Percentiles rank a stretch among this genome's conserved stretches.
These are phyloP conservation scores for Fusarium metavorans DNA, from an alignment of 2,329 filamentous ascomycete species.

Conservation along the genomic window DNA sequence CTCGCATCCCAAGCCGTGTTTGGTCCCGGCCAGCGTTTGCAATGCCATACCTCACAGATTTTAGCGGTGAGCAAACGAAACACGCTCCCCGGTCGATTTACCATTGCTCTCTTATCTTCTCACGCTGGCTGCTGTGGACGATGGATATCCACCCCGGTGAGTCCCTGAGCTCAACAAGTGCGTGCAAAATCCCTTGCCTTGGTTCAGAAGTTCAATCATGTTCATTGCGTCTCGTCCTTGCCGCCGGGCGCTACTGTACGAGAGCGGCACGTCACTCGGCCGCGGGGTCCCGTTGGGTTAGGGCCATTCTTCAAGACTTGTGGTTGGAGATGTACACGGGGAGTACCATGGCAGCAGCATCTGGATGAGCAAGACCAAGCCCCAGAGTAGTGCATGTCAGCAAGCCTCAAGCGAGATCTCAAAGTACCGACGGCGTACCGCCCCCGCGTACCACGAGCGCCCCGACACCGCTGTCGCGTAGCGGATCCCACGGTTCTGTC, in stretches of 20 bases:
- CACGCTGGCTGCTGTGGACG: not conserved
- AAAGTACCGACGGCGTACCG: constrained; percentile 19
- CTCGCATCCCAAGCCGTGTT: constrained; percentile 2
- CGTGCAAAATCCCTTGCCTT: not conserved
- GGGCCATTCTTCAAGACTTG: constrained; percentile 4
- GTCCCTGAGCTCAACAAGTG: constrained; percentile 12
- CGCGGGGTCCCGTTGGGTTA: constrained; percentile 32
- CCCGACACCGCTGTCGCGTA: constrained; percentile 25
- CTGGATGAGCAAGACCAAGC: not conserved
- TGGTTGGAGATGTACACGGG: constrained; percentile 10
- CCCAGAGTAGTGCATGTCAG: not conserved
- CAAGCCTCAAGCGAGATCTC: constrained; percentile 2
- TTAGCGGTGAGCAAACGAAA: constrained; percentile 32
- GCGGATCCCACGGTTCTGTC: constrained; percentile 23
- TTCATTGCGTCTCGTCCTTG: constrained; percentile 17
- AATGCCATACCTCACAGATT: not conserved
- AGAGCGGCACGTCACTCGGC: constrained; percentile 41
- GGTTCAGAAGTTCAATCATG: not conserved
- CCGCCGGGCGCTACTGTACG: constrained; percentile 39
- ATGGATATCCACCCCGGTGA: not conserved
- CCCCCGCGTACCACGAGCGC: constrained; percentile 2
- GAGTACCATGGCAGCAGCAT: constrained; percentile 1
- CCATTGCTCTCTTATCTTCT: constrained; percentile 9
- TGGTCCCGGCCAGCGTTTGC: constrained; percentile 2
- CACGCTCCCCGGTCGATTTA: not conserved